These are phyloP conservation scores for Rubroshorea leprosula DNA, from an alignment of 345 rosid species.

Conservation along the genomic window DNA sequence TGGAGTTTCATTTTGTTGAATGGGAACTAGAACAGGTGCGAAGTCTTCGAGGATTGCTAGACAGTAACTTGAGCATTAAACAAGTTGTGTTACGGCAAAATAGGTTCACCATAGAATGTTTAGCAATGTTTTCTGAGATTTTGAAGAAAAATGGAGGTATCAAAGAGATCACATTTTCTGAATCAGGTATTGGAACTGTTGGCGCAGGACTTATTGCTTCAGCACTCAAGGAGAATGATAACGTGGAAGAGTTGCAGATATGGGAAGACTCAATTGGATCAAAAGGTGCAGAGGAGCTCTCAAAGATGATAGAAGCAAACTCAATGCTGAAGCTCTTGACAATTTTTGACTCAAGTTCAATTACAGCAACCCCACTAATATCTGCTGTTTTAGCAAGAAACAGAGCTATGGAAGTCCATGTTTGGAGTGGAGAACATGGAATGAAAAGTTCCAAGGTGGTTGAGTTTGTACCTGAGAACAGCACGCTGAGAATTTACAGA, in stretches of 20 bases:
- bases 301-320: slow-evolving; percentile 87
- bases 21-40: slow-evolving; percentile 60
- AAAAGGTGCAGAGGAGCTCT: slow-evolving; percentile 86
- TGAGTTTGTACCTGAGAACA: slow-evolving; percentile 69
- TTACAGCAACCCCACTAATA: slow-evolving; percentile 72
- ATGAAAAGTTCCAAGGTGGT: slow-evolving; percentile 68
- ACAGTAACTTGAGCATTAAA: slow-evolving; percentile 46
- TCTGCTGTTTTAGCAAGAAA: slow-evolving; percentile 88
- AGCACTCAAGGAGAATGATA: slow-evolving; percentile 62
- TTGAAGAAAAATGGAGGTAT: slow-evolving; percentile 49
- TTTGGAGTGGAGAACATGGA: slow-evolving; percentile 65
- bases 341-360: slow-evolving; percentile 60
- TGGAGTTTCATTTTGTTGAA: slow-evolving; percentile 58
- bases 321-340: slow-evolving; percentile 68
- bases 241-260: slow-evolving; percentile 84
- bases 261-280: slow-evolving; percentile 96
- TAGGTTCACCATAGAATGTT: slow-evolving; percentile 44
- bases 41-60: slow-evolving; percentile 51
- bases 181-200: slow-evolving; percentile 42
- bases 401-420: slow-evolving; percentile 71
- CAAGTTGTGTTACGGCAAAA: slow-evolving; percentile 57
- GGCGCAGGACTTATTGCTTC: slow-evolving; percentile 66
- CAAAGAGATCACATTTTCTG: slow-evolving; percentile 56
- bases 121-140: slow-evolving; percentile 48
- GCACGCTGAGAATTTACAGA: slow-evolving; percentile 58